phyloP scores from a whole-genome alignment of 78 protist species.

The Dictyostelium intermedium region DNA sequence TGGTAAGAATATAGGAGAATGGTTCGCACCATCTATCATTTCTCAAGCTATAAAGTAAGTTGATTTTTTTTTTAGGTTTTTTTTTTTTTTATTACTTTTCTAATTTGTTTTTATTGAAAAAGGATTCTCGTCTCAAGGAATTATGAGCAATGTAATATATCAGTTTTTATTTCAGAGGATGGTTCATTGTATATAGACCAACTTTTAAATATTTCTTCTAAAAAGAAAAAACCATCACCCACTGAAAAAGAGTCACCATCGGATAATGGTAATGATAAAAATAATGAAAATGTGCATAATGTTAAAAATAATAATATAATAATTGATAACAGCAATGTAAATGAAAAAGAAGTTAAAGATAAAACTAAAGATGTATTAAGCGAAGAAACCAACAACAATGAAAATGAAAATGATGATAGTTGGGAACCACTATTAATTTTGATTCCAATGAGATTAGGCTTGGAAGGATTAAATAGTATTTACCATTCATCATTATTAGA shows the following conservation, averaged over 20 bases:
- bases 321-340: not conserved
- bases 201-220: slow-evolving; percentile 56
- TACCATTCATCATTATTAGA: slow-evolving; percentile 61
- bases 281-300: not conserved
- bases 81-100: not conserved
- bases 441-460: slow-evolving; percentile 85
- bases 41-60: slow-evolving; percentile 70
- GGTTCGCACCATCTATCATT: slow-evolving; percentile 86
- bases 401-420: not conserved
- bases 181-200: slow-evolving; percentile 71
- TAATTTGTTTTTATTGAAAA: not conserved
- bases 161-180: slow-evolving; percentile 71
- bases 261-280: not conserved
- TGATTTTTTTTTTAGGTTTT: not conserved
- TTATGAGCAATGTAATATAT: slow-evolving; percentile 48
- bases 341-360: not conserved
- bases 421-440: slow-evolving; percentile 86
- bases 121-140: slow-evolving; percentile 9
- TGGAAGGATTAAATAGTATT: slow-evolving; percentile 69
- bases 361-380: not conserved
- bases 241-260: not conserved
- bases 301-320: not conserved
- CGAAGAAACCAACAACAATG: not conserved
- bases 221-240: not conserved
- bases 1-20: slow-evolving; percentile 84